Conservation (phyloP, 192 early-diverging fungal genomes). For the Backusella circina region DNA sequence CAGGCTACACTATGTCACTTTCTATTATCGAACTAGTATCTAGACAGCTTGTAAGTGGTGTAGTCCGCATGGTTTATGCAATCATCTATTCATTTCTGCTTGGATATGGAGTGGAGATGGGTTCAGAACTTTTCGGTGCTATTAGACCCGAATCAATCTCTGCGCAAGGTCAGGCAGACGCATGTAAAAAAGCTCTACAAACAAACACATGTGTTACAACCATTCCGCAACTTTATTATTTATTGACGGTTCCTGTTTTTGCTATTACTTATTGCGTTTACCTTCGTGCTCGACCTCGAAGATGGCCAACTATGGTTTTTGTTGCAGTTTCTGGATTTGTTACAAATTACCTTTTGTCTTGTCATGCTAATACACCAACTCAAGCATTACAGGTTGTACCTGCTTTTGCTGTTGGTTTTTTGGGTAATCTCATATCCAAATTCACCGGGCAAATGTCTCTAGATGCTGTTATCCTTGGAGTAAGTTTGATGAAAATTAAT, state of each 20-base stretch:
- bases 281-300: slow-evolving; percentile 47
- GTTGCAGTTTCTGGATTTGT: slow-evolving; percentile 67
- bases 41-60: slow-evolving; percentile 85
- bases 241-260: slow-evolving; percentile 51
- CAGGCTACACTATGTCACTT: slow-evolving; percentile 79
- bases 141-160: slow-evolving; percentile 5
- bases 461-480: slow-evolving; percentile 78
- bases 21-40: slow-evolving; percentile 88
- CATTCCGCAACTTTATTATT: slow-evolving; percentile 34
- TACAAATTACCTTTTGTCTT: slow-evolving; percentile 52
- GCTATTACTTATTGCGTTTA: slow-evolving; percentile 42
- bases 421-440: slow-evolving; percentile 76
- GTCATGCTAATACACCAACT: slow-evolving; percentile 46
- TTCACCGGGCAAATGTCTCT: slow-evolving; percentile 70
- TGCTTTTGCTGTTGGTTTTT: slow-evolving; percentile 76
- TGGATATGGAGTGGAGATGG: slow-evolving; percentile 74
- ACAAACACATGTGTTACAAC: slow-evolving; percentile 4
- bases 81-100: slow-evolving; percentile 76
- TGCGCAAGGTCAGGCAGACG: slow-evolving; percentile 1
- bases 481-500: slow-evolving; percentile 31
- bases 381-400: slow-evolving; percentile 67
- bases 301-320: slow-evolving; percentile 72
- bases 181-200: neutral
- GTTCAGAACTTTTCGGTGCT: slow-evolving; percentile 16
- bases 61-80: slow-evolving; percentile 80